Percentiles rank a stretch among this genome's conserved stretches.
Evolutionary conservation across 2,329 filamentous ascomycete species (phyloP).

Genomic region (Mariannaea sp.): DNA sequence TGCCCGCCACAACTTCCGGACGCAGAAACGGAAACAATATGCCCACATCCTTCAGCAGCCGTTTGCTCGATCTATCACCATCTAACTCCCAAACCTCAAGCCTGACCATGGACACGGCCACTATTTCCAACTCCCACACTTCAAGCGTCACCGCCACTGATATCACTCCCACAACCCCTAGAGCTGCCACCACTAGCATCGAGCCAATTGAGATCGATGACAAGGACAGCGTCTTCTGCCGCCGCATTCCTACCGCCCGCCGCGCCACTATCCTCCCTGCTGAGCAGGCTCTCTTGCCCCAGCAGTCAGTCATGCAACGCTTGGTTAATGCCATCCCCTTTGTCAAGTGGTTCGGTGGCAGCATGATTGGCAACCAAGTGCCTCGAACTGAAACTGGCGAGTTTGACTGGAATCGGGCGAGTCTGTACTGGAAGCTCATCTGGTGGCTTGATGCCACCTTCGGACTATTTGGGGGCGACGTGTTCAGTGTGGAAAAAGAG

Average conservation of each 20-base stretch:
- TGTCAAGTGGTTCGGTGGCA: slow-evolving; percentile 72
- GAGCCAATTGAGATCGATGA: slow-evolving; percentile 40
- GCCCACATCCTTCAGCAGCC: slow-evolving; percentile 45
- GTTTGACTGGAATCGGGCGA: slow-evolving; percentile 75
- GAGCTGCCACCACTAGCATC: slow-evolving; percentile 29
- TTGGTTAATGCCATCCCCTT: slow-evolving; percentile 69
- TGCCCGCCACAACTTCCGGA: slow-evolving; percentile 41
- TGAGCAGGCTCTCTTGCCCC: slow-evolving; percentile 72
- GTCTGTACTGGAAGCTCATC: slow-evolving; percentile 70
- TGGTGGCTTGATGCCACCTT: slow-evolving; percentile 66
- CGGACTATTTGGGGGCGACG: slow-evolving; percentile 62
- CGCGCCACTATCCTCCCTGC: slow-evolving; percentile 68
- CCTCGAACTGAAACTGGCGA: slow-evolving; percentile 73
- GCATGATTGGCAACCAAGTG: slow-evolving; percentile 76
- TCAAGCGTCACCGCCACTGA: slow-evolving; percentile 55
- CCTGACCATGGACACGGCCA: slow-evolving; percentile 62
- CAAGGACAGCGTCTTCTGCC: slow-evolving; percentile 56
- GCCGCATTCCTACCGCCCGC: slow-evolving; percentile 69
- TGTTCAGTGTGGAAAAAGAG: slow-evolving; percentile 62
- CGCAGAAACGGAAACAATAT: slow-evolving; percentile 40
- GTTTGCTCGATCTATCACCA: slow-evolving; percentile 48
- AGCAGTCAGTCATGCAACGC: slow-evolving; percentile 67
- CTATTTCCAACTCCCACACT: slow-evolving; percentile 50
- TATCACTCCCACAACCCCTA: slow-evolving; percentile 17
- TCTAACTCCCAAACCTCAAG: slow-evolving; percentile 56